Evolutionary conservation across 1,139 yeast genomes (phyloP).

Genomic region (Pichia sp.): DNA sequence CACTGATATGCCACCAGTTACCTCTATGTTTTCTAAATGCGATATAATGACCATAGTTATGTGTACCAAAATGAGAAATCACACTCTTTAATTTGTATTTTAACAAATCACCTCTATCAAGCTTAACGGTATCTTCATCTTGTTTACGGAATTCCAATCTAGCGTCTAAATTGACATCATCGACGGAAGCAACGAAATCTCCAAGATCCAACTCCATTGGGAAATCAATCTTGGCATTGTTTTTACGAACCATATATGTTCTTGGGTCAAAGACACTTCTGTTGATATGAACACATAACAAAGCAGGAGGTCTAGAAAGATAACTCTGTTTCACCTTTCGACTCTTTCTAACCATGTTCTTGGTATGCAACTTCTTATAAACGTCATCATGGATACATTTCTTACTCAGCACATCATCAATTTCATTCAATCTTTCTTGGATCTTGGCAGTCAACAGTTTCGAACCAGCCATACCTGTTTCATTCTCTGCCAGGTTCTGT

Average conservation of each 20-base stretch:
- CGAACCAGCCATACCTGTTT: slow-evolving; percentile 13
- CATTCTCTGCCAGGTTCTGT: slow-evolving; percentile 30
- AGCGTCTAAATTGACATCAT: slow-evolving; percentile 77
- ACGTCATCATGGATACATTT: slow-evolving; percentile 78
- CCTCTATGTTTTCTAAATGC: slow-evolving; percentile 80
- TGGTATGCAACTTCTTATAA: slow-evolving; percentile 70
- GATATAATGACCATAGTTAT: slow-evolving; percentile 93
- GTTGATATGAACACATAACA: slow-evolving; percentile 82
- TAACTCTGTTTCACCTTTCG: slow-evolving; percentile 81
- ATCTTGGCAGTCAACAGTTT: slow-evolving; percentile 46
- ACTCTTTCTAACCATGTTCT: slow-evolving; percentile 71
- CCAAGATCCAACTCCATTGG: slow-evolving; percentile 65
- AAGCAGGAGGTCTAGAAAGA: slow-evolving; percentile 80
- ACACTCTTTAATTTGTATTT: slow-evolving; percentile 77
- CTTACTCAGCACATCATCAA: slow-evolving; percentile 56
- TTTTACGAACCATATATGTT: slow-evolving; percentile 80
- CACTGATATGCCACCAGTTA: slow-evolving; percentile 94
- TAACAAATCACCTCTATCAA: slow-evolving; percentile 34
- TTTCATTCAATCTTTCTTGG: slow-evolving; percentile 49
- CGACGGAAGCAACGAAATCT: slow-evolving; percentile 67
- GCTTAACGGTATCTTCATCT: slow-evolving; percentile 35
- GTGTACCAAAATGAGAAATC: slow-evolving; percentile 90
- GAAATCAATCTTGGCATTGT: slow-evolving; percentile 77
- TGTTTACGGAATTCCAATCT: slow-evolving; percentile 69
- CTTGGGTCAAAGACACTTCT: slow-evolving; percentile 89